Conservation (phyloP, 768 basidiomycete genomes). For the Coprinellus aureogranulatus region DNA sequence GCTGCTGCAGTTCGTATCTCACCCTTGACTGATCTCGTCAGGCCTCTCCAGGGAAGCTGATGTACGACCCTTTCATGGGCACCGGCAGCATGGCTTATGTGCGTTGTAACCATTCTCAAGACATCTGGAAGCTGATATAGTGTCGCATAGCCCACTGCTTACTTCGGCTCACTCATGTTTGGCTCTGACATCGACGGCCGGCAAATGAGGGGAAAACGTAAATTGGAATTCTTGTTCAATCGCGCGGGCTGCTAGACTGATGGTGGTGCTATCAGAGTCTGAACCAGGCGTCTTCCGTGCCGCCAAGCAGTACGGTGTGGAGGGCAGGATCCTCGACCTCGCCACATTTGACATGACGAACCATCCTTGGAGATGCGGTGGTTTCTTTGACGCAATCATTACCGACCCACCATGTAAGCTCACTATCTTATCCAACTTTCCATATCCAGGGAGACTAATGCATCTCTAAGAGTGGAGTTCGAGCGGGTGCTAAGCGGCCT, state of each 20-base stretch:
- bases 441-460: background rate
- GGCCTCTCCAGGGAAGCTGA: slow-evolving; percentile 84
- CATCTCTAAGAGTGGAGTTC: slow-evolving; percentile 74
- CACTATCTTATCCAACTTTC: background rate
- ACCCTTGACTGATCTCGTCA: slow-evolving; percentile 25
- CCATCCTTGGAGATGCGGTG: slow-evolving; percentile 86
- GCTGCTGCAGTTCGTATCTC: background rate
- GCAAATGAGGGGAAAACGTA: slow-evolving; percentile 94
- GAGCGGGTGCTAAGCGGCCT: slow-evolving; percentile 84
- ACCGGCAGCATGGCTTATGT: slow-evolving; percentile 93
- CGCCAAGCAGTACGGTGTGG: slow-evolving; percentile 80
- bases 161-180: slow-evolving; percentile 83
- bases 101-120: slow-evolving; percentile 15
- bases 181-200: slow-evolving; percentile 97
- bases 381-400: slow-evolving; percentile 88
- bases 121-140: no score
- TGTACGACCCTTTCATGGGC: slow-evolving; percentile 96
- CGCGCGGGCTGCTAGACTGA: no score
- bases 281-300: slow-evolving; percentile 75
- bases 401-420: slow-evolving; percentile 90
- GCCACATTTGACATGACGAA: slow-evolving; percentile 91
- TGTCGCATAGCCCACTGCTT: slow-evolving; percentile 85
- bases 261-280: slow-evolving; percentile 34
- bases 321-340: slow-evolving; percentile 72
- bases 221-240: no score